Evolutionary conservation across 306 rosid species (phyloP), one percentile per base, ranked within the genome.

Genomic region (Inga laurina): DNA sequence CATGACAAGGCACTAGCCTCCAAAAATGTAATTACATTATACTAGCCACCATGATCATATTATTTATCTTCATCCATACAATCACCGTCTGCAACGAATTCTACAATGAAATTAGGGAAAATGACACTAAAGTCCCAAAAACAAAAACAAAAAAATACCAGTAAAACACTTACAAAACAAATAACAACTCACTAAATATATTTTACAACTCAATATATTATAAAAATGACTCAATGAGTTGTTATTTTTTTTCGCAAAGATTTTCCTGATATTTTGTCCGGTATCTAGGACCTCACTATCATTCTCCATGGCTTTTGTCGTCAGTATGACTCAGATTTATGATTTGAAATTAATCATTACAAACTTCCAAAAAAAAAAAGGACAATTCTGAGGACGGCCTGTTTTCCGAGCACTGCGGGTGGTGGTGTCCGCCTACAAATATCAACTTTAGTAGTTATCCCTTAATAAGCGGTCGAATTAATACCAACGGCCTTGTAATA

Each of bases 401-500:
- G 77, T 35, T n/a, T 37, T 87, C 81, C 49, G 72, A 85, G 84
- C 84, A 57, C 52, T 72, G 32, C 48, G 46, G 22, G 84, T 18
- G 72, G 84, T 8, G 44, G 56, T 49, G 81, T 57, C 14, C 70
- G 91, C 80, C 83, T 68, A 79, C 81, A 80, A 78, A 67, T 5
- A 75, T 77, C 81, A 73, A 37, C 48, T 73, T 45, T 52, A 5
- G 37, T 70, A 32, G 11, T 41, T 46, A 69, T 72, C 49, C 39
- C 88, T 89, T 16, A 90, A 77, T 88, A 86, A 83, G 86, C 34
- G 21, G 90, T 83, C 21, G 90, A 87, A 83, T 87, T 87, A 81
- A 82, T 70, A 78, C 88, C 97, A 32, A 86, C 72, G 10, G 90
- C 89, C 76, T 88, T 90, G 83, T 85, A 92, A 82, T 97, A 97